Base-by-base conservation (phyloP, 441 rosid species). In the Pelargonium myrrhifolium region DNA sequence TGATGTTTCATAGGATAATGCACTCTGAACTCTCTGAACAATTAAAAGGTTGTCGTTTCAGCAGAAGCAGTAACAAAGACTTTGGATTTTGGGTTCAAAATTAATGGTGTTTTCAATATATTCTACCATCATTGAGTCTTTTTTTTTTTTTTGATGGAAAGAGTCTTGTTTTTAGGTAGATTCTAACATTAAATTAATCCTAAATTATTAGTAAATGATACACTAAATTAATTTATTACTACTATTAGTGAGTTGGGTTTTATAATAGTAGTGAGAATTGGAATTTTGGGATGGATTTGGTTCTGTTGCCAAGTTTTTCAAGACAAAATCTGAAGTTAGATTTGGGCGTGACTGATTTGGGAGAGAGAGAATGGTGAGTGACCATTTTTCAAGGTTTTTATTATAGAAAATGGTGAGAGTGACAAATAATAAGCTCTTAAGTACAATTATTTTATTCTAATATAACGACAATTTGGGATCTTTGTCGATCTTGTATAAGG, bases 61-160 rank as follows among this genome's bases (percentile, higher is more conserved):
- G 69, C 58, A 51, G 21, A 0, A 51, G 58, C 58, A 47, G 55
- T 6, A 47, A 21, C 20, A 47, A 47, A 47, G 71, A 71, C 64
- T 74, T 74, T 70, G 74, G 65, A 64, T 69, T 77, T 70, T 61
- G 75, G 21, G 17, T n/a, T 49, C 20, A 15, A 80, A 75, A 73
- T 75, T 68, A 14, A 67, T 76, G 73, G 76, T 64, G 75, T 78
- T 80, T 79, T 79, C 89, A 78, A 86, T 73, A 85, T 78, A 79
- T 85, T 85, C 86, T 72, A 40, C 31, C 84, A 65, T 71, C 69
- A 70, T 31, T 31, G n/a, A n/a, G n/a, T n/a, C n/a, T n/a, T n/a
- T n/a, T n/a, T n/a, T n/a, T n/a, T n/a, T n/a, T n/a, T n/a, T n/a
- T n/a, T n/a, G n/a, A n/a, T n/a, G n/a, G n/a, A n/a, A n/a, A n/a